A percentile compares a stretch with the other conserved stretches of the same genome.
phyloP scores from a whole-genome alignment of 73 alveolate species.

The Uronychia setigera region DNA sequence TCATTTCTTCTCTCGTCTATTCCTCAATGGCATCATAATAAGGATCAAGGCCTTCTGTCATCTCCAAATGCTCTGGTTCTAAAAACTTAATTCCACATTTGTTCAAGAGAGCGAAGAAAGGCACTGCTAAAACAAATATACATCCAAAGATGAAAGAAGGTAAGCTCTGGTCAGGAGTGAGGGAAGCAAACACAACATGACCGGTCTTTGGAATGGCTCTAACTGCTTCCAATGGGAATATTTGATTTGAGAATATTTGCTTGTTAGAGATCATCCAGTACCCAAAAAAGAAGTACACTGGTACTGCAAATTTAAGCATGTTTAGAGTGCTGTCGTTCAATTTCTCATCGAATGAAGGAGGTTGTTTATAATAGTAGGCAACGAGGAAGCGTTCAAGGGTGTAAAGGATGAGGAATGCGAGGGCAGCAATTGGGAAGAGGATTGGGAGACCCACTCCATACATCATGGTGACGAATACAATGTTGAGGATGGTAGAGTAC shows the following conservation, averaged over 20 bases:
- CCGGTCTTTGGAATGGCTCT: slow-evolving; percentile 1
- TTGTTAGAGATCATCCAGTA: slow-evolving; percentile 57
- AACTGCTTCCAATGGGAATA: neutral
- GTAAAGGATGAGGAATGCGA: slow-evolving; percentile 41
- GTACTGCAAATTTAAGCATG: slow-evolving; percentile 49
- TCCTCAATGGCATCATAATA: neutral
- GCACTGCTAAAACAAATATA: neutral
- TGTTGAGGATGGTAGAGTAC: slow-evolving; percentile 61
- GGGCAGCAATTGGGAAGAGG: slow-evolving; percentile 59
- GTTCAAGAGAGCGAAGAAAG: neutral
- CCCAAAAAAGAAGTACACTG: slow-evolving; percentile 33
- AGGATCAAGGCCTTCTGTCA: neutral
- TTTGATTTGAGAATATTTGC: slow-evolving; percentile 38
- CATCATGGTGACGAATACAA: slow-evolving; percentile 66
- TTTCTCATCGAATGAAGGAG: slow-evolving; percentile 67
- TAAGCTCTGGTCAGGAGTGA: neutral
- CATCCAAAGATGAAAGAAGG: neutral
- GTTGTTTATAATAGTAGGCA: slow-evolving; percentile 63
- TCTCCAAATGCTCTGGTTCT: neutral
- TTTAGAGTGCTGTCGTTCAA: slow-evolving; percentile 47
- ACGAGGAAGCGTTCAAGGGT: slow-evolving; percentile 51
- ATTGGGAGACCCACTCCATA: slow-evolving; percentile 67
- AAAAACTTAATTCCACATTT: neutral
- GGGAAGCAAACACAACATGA: slow-evolving; percentile 15
- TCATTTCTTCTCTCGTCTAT: neutral